Evolutionary conservation across 495 filamentous ascomycete species (phyloP).

Genomic region (Penicillium robsamsonii): DNA sequence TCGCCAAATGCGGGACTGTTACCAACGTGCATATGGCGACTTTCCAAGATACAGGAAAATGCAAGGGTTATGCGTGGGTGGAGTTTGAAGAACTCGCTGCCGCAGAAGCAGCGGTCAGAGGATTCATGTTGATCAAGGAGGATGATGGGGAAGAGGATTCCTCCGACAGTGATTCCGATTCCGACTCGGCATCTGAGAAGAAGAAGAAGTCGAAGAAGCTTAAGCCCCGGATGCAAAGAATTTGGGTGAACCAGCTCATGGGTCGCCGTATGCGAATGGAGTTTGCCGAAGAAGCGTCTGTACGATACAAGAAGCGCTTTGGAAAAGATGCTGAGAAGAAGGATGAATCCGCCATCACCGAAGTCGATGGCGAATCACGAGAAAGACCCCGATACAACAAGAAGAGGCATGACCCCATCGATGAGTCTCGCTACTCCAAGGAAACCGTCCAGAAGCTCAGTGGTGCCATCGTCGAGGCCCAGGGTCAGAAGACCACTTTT

Average conservation of each 20-base stretch:
- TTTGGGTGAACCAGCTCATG: conserved; percentile 77
- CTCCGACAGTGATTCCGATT: conserved; percentile 27
- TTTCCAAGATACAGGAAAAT: conserved; percentile 95
- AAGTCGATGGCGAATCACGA: conserved; percentile 25
- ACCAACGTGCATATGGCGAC: conserved; percentile 81
- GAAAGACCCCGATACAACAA: conserved; percentile 26
- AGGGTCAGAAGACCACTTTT: conserved; percentile 83
- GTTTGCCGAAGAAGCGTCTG: conserved; percentile 84
- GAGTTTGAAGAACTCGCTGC: conserved; percentile 77
- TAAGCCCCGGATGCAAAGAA: conserved; percentile 64
- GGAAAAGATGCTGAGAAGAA: conserved; percentile 61
- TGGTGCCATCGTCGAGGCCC: conserved; percentile 73
- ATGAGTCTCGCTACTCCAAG: conserved; percentile 41
- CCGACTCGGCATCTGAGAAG: conserved; percentile 37
- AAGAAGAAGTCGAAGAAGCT: conserved; percentile 37
- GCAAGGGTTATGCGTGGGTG: conserved; percentile 96
- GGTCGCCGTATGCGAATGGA: conserved; percentile 83
- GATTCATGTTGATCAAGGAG: conserved; percentile 67
- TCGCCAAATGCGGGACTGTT: conserved; percentile 76
- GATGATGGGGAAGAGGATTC: conserved; percentile 56
- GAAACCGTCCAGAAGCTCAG: conserved; percentile 58
- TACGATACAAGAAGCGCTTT: conserved; percentile 89
- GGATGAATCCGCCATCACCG: conserved; percentile 25
- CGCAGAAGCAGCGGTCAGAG: conserved; percentile 75
- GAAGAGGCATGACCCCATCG: conserved; percentile 29